Percentiles rank a stretch among this genome's conserved stretches.
Evolutionary conservation across 148 eudicot species (phyloP).

Genomic region (Diospyros kaki): DNA sequence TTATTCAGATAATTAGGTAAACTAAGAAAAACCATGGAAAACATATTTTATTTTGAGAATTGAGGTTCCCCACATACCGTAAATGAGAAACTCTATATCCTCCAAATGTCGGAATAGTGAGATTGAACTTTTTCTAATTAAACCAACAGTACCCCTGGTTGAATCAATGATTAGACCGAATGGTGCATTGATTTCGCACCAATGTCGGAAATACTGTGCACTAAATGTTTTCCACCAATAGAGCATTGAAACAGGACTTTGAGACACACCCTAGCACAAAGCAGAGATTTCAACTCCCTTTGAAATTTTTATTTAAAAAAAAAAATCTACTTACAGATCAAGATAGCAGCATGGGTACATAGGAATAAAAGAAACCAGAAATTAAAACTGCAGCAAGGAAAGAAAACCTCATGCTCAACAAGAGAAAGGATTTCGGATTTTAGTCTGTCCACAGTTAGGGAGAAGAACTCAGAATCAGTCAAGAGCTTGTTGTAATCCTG

Average conservation of each 20-base stretch:
- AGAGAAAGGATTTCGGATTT: slow-evolving; percentile 65
- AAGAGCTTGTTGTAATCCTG: slow-evolving; percentile 68
- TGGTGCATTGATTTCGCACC: slow-evolving; percentile 70
- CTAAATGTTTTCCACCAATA: slow-evolving; percentile 77
- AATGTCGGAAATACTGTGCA: slow-evolving; percentile 49
- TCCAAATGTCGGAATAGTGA: slow-evolving; percentile 80
- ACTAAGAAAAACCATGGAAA: too few relatives aligned
- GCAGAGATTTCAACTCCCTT: slow-evolving; percentile 22
- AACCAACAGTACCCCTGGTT: slow-evolving; percentile 57
- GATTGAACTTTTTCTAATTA: slow-evolving; percentile 63
- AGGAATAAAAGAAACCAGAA: background rate
- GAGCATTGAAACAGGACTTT: slow-evolving; percentile 56
- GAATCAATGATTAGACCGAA: slow-evolving; percentile 72
- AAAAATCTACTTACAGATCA: too few relatives aligned
- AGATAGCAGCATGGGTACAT: slow-evolving; percentile 7
- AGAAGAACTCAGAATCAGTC: slow-evolving; percentile 73
- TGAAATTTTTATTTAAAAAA: too few relatives aligned
- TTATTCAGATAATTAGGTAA: background rate
- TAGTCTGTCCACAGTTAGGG: slow-evolving; percentile 64
- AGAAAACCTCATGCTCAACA: slow-evolving; percentile 74
- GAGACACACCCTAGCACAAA: slow-evolving; percentile 55
- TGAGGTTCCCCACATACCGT: slow-evolving; percentile 44
- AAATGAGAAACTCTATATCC: slow-evolving; percentile 69
- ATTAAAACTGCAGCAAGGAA: background rate
- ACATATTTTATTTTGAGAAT: background rate